Percentiles rank a stretch among this genome's conserved stretches.
These are phyloP conservation scores for Leishmania tropica DNA, from an alignment of 208 protist species.

Conservation along the genomic window DNA sequence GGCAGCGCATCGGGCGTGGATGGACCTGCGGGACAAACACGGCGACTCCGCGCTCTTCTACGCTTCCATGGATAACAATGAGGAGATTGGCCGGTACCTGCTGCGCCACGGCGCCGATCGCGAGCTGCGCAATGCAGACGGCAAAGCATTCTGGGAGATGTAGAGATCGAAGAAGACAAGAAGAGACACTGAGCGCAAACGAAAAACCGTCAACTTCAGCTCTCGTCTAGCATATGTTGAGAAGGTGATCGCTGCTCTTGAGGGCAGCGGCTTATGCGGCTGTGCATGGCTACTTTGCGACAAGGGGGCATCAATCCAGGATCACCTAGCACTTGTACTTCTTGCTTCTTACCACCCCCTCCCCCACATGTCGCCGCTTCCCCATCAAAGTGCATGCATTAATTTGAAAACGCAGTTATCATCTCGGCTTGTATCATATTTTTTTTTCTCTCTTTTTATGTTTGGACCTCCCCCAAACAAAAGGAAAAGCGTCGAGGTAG, in stretches of 20 bases:
- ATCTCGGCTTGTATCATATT: not conserved
- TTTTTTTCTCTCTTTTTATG: not conserved
- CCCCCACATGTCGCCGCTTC: not conserved
- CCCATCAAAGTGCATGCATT: not conserved
- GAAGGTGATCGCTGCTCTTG: not conserved
- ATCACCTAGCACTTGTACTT: not conserved
- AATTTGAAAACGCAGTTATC: not conserved
- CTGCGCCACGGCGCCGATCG: conserved; percentile 81
- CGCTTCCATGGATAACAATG: conserved; percentile 91
- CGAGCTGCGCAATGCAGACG: conserved; percentile 86
- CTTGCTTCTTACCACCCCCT: not conserved
- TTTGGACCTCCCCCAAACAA: no score
- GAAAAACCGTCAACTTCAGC: not conserved
- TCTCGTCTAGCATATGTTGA: not conserved
- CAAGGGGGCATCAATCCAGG: not conserved
- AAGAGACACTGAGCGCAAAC: not conserved
- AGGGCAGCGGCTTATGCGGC: not conserved
- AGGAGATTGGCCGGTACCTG: conserved; percentile 85
- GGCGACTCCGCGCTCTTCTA: conserved; percentile 92
- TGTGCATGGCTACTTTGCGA: not conserved
- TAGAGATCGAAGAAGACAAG: conserved; percentile 21
- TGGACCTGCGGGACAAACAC: conserved; percentile 81
- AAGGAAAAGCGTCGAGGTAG: not conserved
- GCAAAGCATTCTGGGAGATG: conserved; percentile 91
- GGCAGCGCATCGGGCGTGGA: conserved; percentile 60